Evolutionary conservation across 1,284 basidiomycete genomes (phyloP), one percentile per base, ranked within the genome.

Genomic region (Ustilago lituana): DNA sequence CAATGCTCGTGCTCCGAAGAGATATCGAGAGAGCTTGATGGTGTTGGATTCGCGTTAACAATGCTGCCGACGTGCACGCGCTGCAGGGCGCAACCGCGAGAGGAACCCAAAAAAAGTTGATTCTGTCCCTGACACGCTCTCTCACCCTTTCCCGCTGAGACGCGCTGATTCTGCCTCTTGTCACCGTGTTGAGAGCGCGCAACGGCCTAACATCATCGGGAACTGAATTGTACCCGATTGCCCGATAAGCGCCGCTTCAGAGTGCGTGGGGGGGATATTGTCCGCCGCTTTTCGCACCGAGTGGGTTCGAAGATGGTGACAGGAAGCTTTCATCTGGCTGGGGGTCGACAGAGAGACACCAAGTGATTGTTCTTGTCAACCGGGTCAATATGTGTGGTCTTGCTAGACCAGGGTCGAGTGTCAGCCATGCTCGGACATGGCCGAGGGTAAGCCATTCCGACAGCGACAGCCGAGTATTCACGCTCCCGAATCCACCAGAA

Each of bases 21-120:
- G 17, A 44, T 33, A 15, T 44, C 26, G 50, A 37, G 23, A n/a
- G 50, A 48, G 32, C 44, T 48, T 32, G 54, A 64, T 64, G 54
- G 55, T 64, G 62, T 58, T 58, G 55, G 22, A 53, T 24, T 58
- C 46, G 46, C 55, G 41, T 53, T 37, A 27, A 26, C 39, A 41
- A n/a, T 19, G 26, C 22, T 48, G 32, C 32, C 15, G 48, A 48
- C 50, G 48, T 40, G 39, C 39, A 23, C 44, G 38, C 33, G 57
- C 38, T 53, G 57, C 50, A 47, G 36, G 20, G 14, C 37, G 31
- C 10, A 27, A 36, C 12, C n/a, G n/a, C n/a, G n/a, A n/a, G 12
- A n/a, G 29, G 19, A 39, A 26, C 4, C 15, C 17, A 1, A 47
- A 62, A 44, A 49, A 49, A 27, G 36, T 20, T 15, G 5, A 23